A percentile compares a stretch with the other conserved stretches of the same genome.
Conservation (phyloP, 305 asterid genomes). For the Ajuga reptans region DNA sequence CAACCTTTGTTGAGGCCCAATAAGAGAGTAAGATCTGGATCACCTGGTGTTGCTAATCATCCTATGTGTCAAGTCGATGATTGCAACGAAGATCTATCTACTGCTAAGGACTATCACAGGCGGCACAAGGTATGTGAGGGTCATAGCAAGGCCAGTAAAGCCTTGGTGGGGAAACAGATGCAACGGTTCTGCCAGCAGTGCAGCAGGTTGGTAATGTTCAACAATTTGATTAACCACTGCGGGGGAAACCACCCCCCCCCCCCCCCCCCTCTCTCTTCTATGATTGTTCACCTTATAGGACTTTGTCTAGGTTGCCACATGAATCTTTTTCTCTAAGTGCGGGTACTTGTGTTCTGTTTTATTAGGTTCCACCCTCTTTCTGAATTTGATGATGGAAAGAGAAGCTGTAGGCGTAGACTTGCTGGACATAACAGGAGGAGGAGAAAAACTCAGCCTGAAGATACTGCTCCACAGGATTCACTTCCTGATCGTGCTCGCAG, state of each 20-base stretch:
- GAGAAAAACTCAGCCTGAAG: slow-evolving; percentile 87
- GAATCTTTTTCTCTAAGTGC: neutral
- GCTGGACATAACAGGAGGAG: slow-evolving; percentile 97
- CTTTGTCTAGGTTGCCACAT: neutral
- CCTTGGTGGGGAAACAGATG: slow-evolving; percentile 67
- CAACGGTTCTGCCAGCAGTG: slow-evolving; percentile 96
- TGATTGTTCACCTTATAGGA: neutral
- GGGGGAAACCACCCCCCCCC: neutral
- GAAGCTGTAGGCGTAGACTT: slow-evolving; percentile 98
- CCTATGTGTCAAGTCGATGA: slow-evolving; percentile 84
- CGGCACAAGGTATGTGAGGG: slow-evolving; percentile 85
- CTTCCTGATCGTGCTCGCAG: slow-evolving; percentile 36
- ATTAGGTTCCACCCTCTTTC: slow-evolving; percentile 88
- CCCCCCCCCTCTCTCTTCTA: neutral
- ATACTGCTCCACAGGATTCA: slow-evolving; percentile 32
- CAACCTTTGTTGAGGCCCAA: slow-evolving; percentile 44
- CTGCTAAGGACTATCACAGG: slow-evolving; percentile 78
- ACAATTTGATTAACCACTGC: neutral
- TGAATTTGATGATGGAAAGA: slow-evolving; percentile 93
- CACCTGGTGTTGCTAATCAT: slow-evolving; percentile 55
- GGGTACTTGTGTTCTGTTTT: slow-evolving; percentile 7
- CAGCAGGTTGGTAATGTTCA: slow-evolving; percentile 35
- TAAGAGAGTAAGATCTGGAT: slow-evolving; percentile 74
- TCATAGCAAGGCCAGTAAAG: slow-evolving; percentile 74
- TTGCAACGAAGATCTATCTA: slow-evolving; percentile 64